Evolutionary conservation across 495 filamentous ascomycete genomes (phyloP).

Genomic region (Staphylotrichum longicolle): DNA sequence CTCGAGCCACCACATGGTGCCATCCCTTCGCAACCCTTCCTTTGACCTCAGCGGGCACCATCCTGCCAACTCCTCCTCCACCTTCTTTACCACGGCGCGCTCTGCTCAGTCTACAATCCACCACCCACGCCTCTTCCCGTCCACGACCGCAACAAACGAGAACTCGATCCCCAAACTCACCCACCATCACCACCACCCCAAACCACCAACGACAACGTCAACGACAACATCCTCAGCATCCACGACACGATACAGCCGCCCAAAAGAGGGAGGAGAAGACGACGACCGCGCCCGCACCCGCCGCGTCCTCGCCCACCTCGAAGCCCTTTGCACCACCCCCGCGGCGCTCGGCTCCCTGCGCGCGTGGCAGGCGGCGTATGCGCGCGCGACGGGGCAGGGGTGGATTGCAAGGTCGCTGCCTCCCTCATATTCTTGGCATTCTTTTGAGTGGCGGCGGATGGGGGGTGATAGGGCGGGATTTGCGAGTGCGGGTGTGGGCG

Average conservation of each 20-base stretch:
- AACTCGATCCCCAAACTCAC: neutral
- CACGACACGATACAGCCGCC: too few species aligned
- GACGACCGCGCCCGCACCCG: conserved; percentile 44
- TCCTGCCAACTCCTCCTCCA: neutral
- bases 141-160: neutral
- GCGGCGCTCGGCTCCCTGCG: conserved; percentile 50
- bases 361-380: conserved; percentile 47
- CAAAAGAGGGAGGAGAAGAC: neutral
- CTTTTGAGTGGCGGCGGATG: neutral
- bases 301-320: conserved; percentile 50
- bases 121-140: too few species aligned
- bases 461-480: conserved; percentile 23
- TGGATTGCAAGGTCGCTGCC: conserved; percentile 26
- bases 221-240: neutral
- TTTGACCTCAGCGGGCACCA: too few species aligned
- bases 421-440: neutral
- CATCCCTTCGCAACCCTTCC: too few species aligned
- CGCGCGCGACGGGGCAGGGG: conserved; percentile 28
- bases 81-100: neutral
- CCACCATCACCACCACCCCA: neutral
- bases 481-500: neutral
- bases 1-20: neutral
- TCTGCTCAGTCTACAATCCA: neutral
- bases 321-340: conserved; percentile 47
- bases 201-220: neutral